Evolutionary conservation across 2,329 filamentous ascomycete species (phyloP).

Genomic region (Colletotrichum sp.): DNA sequence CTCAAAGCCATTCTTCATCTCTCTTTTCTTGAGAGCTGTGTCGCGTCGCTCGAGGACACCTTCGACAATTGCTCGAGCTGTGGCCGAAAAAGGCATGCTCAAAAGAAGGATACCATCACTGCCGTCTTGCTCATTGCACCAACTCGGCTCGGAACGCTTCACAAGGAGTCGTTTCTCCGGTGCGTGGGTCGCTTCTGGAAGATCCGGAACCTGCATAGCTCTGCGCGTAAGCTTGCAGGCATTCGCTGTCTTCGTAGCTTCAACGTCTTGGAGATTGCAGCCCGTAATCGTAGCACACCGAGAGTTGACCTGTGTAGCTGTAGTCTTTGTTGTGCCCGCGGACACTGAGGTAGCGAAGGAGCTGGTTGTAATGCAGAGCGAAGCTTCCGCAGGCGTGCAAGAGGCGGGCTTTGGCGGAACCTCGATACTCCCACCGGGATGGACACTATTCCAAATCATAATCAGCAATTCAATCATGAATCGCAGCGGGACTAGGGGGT

Average conservation of each 20-base stretch:
- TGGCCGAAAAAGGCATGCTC: not conserved
- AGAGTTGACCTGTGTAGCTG: not conserved
- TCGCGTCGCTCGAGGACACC: not conserved
- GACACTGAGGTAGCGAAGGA: not conserved
- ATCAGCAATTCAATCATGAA: not conserved
- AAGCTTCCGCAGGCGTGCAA: not conserved
- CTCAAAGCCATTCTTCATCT: not conserved
- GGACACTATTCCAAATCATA: not conserved
- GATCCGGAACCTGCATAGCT: not conserved
- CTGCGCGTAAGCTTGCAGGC: not conserved
- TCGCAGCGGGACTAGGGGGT: not conserved
- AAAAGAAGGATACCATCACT: not conserved
- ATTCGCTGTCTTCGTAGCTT: not conserved
- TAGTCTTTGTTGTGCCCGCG: not conserved
- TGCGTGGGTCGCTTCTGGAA: not conserved
- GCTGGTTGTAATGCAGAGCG: not conserved
- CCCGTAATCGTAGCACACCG: not conserved
- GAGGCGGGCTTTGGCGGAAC: not conserved
- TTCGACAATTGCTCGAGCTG: not conserved
- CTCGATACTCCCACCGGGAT: not conserved
- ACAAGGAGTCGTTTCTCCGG: not conserved
- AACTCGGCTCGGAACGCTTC: not conserved
- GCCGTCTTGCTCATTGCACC: not conserved
- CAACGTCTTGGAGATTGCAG: not conserved
- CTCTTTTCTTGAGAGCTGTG: not conserved